Percentiles rank a stretch among this genome's conserved stretches.
These are phyloP conservation scores for Lachancea waltii DNA, from an alignment of 805 yeast species.

Conservation along the genomic window DNA sequence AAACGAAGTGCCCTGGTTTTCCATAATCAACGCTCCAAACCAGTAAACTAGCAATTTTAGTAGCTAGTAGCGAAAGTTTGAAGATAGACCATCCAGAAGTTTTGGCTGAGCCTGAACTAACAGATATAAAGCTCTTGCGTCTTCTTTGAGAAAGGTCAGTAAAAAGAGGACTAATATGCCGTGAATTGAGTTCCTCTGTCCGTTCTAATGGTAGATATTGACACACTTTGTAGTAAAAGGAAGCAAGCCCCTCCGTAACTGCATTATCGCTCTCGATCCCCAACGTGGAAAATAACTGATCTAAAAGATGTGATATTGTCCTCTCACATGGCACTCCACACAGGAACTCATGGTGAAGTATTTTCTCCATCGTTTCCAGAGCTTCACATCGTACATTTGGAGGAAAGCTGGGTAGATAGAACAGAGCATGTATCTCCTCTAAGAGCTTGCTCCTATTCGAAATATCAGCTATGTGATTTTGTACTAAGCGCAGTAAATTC, in stretches of 20 bases:
- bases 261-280: slow-evolving; percentile 1
- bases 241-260: not conserved
- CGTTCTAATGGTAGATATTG: not conserved
- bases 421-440: not conserved
- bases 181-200: not conserved
- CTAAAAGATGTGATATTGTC: not conserved
- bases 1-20: no score
- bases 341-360: not conserved
- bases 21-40: slow-evolving; percentile 19
- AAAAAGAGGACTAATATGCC: not conserved
- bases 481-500: no score
- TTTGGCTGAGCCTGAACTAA: not conserved
- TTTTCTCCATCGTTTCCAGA: not conserved
- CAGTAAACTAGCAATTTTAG: slow-evolving; percentile 25
- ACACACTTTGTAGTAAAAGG: slow-evolving; percentile 1
- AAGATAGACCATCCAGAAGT: slow-evolving; percentile 1
- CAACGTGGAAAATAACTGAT: not conserved
- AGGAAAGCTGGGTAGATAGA: not conserved
- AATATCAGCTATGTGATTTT: no score
- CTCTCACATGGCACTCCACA: not conserved
- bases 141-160: not conserved
- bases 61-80: slow-evolving; percentile 16
- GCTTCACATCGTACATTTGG: not conserved
- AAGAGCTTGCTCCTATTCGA: not conserved
- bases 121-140: not conserved